Conservation (phyloP, 73 alveolate species). For the Diophrys appendiculata region DNA sequence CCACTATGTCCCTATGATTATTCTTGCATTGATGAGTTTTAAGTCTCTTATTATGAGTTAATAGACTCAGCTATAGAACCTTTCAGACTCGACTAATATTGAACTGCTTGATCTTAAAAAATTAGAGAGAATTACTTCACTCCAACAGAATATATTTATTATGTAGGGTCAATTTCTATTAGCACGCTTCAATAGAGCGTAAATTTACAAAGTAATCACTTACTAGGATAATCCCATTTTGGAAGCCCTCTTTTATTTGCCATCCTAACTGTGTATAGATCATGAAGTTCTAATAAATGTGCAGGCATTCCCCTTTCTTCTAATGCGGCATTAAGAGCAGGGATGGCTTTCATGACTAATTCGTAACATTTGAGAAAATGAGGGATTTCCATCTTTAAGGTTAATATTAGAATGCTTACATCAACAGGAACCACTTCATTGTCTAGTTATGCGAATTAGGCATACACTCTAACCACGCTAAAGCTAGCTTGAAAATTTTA, state of each 20-base stretch:
- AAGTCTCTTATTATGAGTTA: too few species aligned
- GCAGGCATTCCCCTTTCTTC: not conserved
- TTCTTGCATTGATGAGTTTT: too few species aligned
- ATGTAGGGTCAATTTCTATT: not conserved
- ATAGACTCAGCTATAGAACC: too few species aligned
- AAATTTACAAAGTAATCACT: too few species aligned
- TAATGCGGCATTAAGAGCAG: not conserved
- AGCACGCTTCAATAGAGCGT: too few species aligned
- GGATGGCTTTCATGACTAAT: not conserved
- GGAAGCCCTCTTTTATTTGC: not conserved
- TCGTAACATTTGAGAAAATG: not conserved
- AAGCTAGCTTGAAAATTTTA: not conserved
- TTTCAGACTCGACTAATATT: too few species aligned
- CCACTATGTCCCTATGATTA: too few species aligned
- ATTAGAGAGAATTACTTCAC: not conserved
- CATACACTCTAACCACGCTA: not conserved
- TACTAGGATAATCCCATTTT: not conserved
- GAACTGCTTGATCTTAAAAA: not conserved
- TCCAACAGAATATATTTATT: not conserved
- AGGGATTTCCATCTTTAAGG: conserved; percentile 3
- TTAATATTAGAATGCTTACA: too few species aligned
- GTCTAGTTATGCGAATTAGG: not conserved
- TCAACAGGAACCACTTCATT: not conserved
- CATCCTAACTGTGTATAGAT: not conserved
- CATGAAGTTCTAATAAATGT: not conserved